Percentiles rank a stretch among this genome's conserved stretches.
Conservation (phyloP, 805 yeast genomes). For the Barnettozyma sp. region DNA sequence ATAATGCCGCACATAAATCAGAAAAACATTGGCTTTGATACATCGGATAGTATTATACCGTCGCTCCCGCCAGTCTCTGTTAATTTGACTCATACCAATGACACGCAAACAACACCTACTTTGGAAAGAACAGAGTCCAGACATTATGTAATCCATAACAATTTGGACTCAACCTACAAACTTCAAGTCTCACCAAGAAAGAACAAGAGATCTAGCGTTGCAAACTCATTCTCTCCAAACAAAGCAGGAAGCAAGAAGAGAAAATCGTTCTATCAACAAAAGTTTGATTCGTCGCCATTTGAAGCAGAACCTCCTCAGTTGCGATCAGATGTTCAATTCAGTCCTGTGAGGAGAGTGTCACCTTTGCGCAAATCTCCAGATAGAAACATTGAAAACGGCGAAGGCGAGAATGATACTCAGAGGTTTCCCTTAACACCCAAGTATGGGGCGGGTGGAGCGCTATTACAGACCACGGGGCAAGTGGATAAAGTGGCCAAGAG, state of each 20-base stretch:
- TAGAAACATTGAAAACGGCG: neutral
- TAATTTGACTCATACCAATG: constrained; percentile 21
- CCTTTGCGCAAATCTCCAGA: constrained; percentile 11
- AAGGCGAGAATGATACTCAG: constrained; percentile 20
- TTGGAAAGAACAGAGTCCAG: constrained; percentile 14
- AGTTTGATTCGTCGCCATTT: constrained; percentile 25
- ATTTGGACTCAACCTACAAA: constrained; percentile 21
- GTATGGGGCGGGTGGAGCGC: constrained; percentile 34
- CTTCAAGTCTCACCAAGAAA: constrained; percentile 23
- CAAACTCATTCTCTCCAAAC: constrained; percentile 21
- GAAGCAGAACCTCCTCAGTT: constrained; percentile 24
- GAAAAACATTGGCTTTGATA: constrained; percentile 20
- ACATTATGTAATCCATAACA: constrained; percentile 19
- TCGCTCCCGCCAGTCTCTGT: constrained; percentile 21
- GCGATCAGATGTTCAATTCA: constrained; percentile 22
- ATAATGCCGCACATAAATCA: constrained; percentile 22
- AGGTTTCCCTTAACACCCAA: constrained; percentile 44
- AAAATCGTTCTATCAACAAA: constrained; percentile 22
- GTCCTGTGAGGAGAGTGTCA: constrained; percentile 16
- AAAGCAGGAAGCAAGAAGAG: constrained; percentile 17
- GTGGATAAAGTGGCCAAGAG: constrained; percentile 14
- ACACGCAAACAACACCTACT: constrained; percentile 25
- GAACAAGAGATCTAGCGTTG: constrained; percentile 14
- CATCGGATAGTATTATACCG: constrained; percentile 24
- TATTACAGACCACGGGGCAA: constrained; percentile 26